These are phyloP conservation scores for Ustilago cynodontis DNA, from an alignment of 1,284 basidiomycete genomes.

Conservation along the genomic window DNA sequence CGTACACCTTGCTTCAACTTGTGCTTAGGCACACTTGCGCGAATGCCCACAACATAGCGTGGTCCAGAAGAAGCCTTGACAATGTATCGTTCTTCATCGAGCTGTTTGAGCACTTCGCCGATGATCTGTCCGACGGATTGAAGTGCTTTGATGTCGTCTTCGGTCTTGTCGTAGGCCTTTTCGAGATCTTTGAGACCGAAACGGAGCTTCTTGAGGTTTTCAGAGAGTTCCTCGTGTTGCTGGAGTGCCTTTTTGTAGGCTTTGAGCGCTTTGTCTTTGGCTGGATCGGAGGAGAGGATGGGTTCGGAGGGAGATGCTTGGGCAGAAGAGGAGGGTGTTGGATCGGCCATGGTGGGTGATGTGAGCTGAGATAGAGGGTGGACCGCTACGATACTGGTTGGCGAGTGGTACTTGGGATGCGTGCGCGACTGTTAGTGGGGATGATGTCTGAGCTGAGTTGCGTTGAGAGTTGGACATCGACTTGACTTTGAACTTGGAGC, in stretches of 20 bases:
- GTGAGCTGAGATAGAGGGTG: no score
- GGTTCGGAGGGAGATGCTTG: constrained; percentile 40
- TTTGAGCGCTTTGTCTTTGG: constrained; percentile 66
- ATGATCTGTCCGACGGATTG: constrained; percentile 99
- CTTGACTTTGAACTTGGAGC: no score
- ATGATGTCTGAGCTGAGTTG: constrained; percentile 4
- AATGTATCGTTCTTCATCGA: constrained; percentile 98
- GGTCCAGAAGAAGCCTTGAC: constrained; percentile 99
- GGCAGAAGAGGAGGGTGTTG: constrained; percentile 46
- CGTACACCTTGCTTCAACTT: constrained; percentile 95
- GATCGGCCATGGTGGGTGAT: constrained; percentile 45
- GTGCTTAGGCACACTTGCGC: constrained; percentile 87
- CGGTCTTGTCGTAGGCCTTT: constrained; percentile 92
- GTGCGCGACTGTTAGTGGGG: background rate
- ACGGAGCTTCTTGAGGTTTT: constrained; percentile 65
- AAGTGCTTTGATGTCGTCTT: constrained; percentile 98
- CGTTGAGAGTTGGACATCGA: no score
- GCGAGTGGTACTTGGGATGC: background rate
- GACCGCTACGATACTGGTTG: no score
- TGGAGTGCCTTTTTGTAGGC: constrained; percentile 65
- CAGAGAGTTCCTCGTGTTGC: constrained; percentile 73
- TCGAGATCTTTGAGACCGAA: constrained; percentile 79
- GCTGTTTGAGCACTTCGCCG: constrained; percentile 97
- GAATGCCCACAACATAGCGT: constrained; percentile 98
- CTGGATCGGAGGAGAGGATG: constrained; percentile 47